These are phyloP conservation scores for Tylopilus sp. DNA, from an alignment of 1,284 basidiomycete species.

Conservation along the genomic window DNA sequence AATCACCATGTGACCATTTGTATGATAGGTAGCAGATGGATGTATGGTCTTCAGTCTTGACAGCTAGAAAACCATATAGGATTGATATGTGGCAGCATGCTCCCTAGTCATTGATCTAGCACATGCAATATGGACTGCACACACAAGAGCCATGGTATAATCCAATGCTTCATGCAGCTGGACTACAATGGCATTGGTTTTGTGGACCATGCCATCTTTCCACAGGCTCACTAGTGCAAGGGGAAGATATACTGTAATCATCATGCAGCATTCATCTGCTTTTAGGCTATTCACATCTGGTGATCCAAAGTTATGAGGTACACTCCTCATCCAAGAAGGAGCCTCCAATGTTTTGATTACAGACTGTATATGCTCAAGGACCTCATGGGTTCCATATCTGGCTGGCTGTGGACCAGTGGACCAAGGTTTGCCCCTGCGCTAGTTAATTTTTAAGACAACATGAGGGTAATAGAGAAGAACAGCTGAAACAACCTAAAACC, in stretches of 20 bases:
- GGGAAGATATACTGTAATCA: slow-evolving; percentile 6
- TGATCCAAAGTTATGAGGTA: slow-evolving; percentile 4
- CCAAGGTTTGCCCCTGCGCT: slow-evolving; percentile 2
- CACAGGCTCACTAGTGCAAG: slow-evolving; percentile 7
- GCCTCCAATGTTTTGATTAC: background rate
- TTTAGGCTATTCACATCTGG: background rate
- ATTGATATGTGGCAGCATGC: background rate
- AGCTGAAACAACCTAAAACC: too few species aligned
- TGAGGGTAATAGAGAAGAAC: too few species aligned
- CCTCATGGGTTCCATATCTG: background rate
- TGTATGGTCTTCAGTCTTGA: background rate
- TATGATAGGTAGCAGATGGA: background rate
- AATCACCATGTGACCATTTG: slow-evolving; percentile 8
- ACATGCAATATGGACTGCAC: slow-evolving; percentile 4
- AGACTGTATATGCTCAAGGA: background rate
- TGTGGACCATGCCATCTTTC: slow-evolving; percentile 1
- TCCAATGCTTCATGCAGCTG: background rate
- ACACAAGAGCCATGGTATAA: slow-evolving; percentile 9
- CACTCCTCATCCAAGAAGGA: slow-evolving; percentile 4
- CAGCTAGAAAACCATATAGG: background rate
- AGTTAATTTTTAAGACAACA: too few species aligned
- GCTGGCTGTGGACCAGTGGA: background rate
- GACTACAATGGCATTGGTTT: background rate
- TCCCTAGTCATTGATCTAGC: background rate
- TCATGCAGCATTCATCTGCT: slow-evolving; percentile 5